phyloP scores from a whole-genome alignment of 768 basidiomycete species.

The Collybia sordida region DNA sequence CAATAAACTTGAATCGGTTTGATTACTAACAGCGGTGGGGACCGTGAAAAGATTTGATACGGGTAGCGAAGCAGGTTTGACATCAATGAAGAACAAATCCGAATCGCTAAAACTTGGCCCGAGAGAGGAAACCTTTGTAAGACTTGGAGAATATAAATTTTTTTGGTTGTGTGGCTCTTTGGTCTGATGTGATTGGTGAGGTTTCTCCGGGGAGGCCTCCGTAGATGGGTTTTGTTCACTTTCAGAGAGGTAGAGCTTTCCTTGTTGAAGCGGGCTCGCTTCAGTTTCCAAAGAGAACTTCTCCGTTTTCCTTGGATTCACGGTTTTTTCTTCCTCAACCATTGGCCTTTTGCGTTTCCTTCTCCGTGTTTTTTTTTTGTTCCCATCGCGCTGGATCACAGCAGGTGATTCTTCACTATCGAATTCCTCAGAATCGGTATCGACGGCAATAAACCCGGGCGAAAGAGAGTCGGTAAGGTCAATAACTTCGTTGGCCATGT shows the following conservation, averaged over 20 bases:
- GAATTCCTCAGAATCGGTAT: not conserved
- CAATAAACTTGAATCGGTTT: constrained; percentile 34
- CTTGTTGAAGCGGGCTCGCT: not conserved
- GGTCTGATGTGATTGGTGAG: not conserved
- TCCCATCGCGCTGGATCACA: not conserved
- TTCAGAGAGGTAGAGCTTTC: not conserved
- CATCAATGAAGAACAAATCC: constrained; percentile 52
- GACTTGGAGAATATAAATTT: constrained; percentile 8
- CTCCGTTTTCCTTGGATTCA: constrained; percentile 15
- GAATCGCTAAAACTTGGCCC: constrained; percentile 4
- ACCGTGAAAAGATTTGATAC: constrained; percentile 11
- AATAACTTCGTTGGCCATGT: constrained; percentile 25
- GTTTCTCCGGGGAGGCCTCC: constrained; percentile 10
- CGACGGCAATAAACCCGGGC: not conserved
- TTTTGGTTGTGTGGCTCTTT: too few relatives aligned
- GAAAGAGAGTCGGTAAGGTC: constrained; percentile 26
- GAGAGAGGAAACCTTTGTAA: constrained; percentile 13
- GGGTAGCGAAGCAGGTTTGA: constrained; percentile 36
- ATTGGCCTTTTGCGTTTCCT: constrained; percentile 25
- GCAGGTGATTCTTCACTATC: not conserved
- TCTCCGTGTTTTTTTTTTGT: constrained; percentile 19
- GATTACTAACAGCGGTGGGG: constrained; percentile 12
- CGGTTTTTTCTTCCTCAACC: constrained; percentile 15
- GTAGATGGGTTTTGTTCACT: not conserved
- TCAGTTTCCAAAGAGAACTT: constrained; percentile 17